Evolutionary conservation across 257 asterid genomes (phyloP), one percentile per base, ranked within the genome.

Genomic region (Penstemon newberryi): DNA sequence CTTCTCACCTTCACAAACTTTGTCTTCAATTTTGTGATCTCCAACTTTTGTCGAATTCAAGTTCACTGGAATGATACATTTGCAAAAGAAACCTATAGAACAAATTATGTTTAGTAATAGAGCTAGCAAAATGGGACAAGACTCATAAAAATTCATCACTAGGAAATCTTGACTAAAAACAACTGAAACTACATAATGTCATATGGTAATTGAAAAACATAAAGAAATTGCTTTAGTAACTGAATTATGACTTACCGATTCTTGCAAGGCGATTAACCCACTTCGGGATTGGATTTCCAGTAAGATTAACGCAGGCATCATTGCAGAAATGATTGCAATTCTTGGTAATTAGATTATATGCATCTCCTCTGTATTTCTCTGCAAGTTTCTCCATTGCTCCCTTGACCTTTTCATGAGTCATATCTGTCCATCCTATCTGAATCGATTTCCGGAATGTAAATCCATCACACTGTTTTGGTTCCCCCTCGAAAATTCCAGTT

Each of bases 401-500:
- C 60, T 56, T 44, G 4, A 79, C 78, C 6, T 71, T 70, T 4
- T 33, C 58, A 8, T 45, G 58, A 36, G 11, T 64, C 77, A 66
- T 46, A 59, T 67, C 75, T 11, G 78, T 79, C 65, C 73, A 43
- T 47, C 81, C 84, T 3, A 79, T 69, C 44, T 70, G 59, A 60
- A 78, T 56, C 4, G 82, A 65, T 52, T 74, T 73, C 72, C 88
- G 61, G 57, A 83, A 83, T n/a, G 70, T 78, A 18, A 83, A 83
- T 39, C 86, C 88, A 7, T 78, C 84, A 41, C 77, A 78, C 9
- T 75, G 86, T 33, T 75, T 83, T 25, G 88, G 86, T n/a, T 78
- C 84, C 10, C 75, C 85, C 66, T 83, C 88, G 49, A 83, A 83
- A 38, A 83, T 83, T 40, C 88, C 88, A 1, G 80, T 83, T 10